A percentile compares a stretch with the other conserved stretches of the same genome.
Evolutionary conservation across 2,329 filamentous ascomycete species (phyloP).

Genomic region (Colletotrichum higginsianum): DNA sequence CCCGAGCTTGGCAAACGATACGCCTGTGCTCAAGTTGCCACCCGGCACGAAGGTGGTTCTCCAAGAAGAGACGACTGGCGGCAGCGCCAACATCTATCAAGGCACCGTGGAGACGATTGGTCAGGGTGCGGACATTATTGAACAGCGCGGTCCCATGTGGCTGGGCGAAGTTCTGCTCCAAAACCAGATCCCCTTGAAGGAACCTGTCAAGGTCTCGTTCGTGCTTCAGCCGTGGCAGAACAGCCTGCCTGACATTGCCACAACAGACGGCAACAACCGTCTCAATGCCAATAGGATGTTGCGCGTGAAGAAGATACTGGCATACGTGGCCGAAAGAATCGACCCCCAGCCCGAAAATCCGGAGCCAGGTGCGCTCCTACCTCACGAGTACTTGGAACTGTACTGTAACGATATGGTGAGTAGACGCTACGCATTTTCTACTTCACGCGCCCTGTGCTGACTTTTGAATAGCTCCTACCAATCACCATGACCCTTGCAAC

Average conservation of each 20-base stretch:
- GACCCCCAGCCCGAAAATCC: conserved; percentile 77
- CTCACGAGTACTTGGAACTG: conserved; percentile 94
- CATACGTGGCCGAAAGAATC: conserved; percentile 93
- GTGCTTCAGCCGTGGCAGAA: conserved; percentile 87
- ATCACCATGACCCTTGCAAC: conserved; percentile 94
- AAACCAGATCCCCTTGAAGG: conserved; percentile 87
- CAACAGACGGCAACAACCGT: conserved; percentile 86
- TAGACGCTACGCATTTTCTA: conserved; percentile 38
- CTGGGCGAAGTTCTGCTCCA: conserved; percentile 88
- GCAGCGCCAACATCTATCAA: conserved; percentile 88
- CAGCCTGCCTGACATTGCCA: conserved; percentile 80
- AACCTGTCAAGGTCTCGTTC: conserved; percentile 97
- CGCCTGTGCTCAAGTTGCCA: conserved; percentile 82
- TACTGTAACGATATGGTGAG: conserved; percentile 93
- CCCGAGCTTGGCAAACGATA: conserved; percentile 80
- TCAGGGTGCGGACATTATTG: conserved; percentile 84
- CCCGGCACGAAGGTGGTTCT: conserved; percentile 77
- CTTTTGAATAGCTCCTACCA: conserved; percentile 70
- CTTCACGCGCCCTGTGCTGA: not conserved
- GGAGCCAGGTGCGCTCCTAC: conserved; percentile 74
- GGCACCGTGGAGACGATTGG: conserved; percentile 87
- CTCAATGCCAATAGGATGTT: conserved; percentile 98
- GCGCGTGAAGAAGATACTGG: conserved; percentile 92
- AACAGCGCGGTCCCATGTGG: conserved; percentile 92
- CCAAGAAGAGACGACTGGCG: conserved; percentile 77